These are phyloP conservation scores for Dendrobium huoshanense DNA, from an alignment of 106 monocot species.

Conservation along the genomic window DNA sequence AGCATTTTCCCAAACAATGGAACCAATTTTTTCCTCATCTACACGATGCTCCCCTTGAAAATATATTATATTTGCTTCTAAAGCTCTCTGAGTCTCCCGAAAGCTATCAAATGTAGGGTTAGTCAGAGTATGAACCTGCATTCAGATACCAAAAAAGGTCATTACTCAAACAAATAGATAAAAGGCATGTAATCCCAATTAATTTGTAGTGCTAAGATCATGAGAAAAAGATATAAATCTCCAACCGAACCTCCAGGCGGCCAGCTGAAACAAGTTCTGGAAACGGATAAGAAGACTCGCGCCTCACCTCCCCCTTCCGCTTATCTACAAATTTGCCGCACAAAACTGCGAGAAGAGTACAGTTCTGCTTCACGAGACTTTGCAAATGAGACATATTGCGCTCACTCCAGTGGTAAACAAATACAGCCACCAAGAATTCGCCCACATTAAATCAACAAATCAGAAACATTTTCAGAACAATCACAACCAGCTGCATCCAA, in stretches of 20 bases:
- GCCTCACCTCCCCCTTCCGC: constrained; percentile 15
- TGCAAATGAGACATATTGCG: constrained; percentile 41
- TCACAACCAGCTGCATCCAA: not conserved
- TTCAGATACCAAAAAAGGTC: not conserved
- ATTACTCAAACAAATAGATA: not conserved
- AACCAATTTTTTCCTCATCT: constrained; percentile 62
- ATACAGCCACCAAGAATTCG: not conserved
- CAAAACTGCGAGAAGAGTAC: constrained; percentile 67
- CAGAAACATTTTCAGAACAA: not conserved
- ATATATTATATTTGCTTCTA: constrained; percentile 63
- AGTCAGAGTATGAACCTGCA: constrained; percentile 75
- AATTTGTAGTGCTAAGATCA: not conserved
- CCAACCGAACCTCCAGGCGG: constrained; percentile 61
- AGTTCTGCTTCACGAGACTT: constrained; percentile 41
- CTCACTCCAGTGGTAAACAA: constrained; percentile 1
- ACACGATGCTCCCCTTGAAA: constrained; percentile 69
- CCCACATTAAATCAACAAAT: not conserved
- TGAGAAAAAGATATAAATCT: not conserved
- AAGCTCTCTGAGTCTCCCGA: constrained; percentile 33
- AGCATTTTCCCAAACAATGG: constrained; percentile 48
- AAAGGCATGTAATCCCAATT: not conserved
- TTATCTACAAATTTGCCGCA: constrained; percentile 42
- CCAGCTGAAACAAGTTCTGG: constrained; percentile 75
- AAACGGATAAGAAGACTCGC: constrained; percentile 32
- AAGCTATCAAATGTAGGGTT: constrained; percentile 76